Base-by-base conservation (phyloP, 1,139 yeast species). In the Candida sojae region DNA sequence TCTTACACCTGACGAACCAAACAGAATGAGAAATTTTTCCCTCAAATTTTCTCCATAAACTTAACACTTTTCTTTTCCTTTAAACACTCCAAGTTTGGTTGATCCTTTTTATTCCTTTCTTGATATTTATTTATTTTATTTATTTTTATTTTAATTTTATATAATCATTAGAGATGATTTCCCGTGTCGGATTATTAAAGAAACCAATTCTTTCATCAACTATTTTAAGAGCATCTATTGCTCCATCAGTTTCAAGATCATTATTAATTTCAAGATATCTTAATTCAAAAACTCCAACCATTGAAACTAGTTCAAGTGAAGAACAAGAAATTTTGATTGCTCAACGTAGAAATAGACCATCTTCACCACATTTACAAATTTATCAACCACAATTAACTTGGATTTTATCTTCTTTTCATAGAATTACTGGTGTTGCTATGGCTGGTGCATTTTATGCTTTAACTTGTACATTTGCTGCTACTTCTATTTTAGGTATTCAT, bases 361-460 rank as follows among this genome's bases (percentile, higher is more conserved):
- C 80, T 34, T 91, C 97, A 39, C 99, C 99, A 50, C 96, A 93
- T 68, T 79, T 93, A 66, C 73, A 84, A 52, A 92, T 93, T 64
- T 93, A 92, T 75, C 77, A 90, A 73, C 95, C 95, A 46, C 97
- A 93, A 75, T 68, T 92, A 57, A 89, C 98, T 40, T 80, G 86
- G 88, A 70, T 80, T 55, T 67, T 93, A 65, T 92, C 98, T 5
- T 74, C 86, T 35, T 68, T 86, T 54, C 98, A 93, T 73, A 86
- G 99, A 79, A 71, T 93, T 61, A 82, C 96, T 42, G 97, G 98
- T 66, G 87, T 91, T 30, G 82, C 83, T 43, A 72, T 93, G 66
- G 97, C 92, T 39, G 83, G 78, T 52, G 85, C 82, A 4, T 85
- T 92, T 67, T 92, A 91, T 68, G 90, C 81, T 29, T 77, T 89